Evolutionary conservation across 108 stramenopile genomes (phyloP).

Genomic region (Aurantiochytrium sp.): DNA sequence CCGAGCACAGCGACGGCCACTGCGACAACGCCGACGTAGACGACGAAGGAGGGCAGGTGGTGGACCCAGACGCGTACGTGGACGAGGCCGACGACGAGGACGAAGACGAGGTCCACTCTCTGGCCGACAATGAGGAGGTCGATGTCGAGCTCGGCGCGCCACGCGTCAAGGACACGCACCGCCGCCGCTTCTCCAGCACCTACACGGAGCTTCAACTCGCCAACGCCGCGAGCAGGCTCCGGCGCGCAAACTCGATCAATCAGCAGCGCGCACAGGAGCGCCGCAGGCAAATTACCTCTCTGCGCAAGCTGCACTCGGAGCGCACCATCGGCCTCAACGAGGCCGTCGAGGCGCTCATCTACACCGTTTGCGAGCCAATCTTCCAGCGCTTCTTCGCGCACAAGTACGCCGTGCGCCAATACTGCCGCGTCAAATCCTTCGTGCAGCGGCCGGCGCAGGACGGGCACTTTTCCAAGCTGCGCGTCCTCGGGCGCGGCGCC

Average conservation of each 20-base stretch:
- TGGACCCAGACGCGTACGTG: too few relatives aligned
- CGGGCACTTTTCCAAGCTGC: neutral
- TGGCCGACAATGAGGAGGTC: slow-evolving; percentile 5
- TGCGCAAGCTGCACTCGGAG: neutral
- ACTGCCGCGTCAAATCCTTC: neutral
- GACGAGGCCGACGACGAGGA: slow-evolving; percentile 60
- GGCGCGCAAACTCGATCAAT: neutral
- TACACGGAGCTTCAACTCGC: neutral
- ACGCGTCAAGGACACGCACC: neutral
- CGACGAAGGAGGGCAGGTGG: too few relatives aligned
- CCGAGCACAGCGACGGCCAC: slow-evolving; percentile 33
- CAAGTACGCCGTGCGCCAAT: neutral
- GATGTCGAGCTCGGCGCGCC: neutral
- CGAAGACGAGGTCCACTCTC: slow-evolving; percentile 47
- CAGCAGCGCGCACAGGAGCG: neutral
- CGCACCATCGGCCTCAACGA: neutral
- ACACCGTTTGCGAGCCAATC: neutral
- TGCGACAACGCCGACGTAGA: slow-evolving; percentile 54
- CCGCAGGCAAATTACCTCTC: neutral
- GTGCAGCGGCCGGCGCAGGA: slow-evolving; percentile 22
- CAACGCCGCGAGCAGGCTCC: neutral
- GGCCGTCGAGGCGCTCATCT: neutral
- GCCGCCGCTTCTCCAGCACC: neutral
- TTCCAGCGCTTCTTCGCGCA: neutral
- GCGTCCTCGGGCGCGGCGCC: slow-evolving; percentile 28